Conservation (phyloP, 2,329 filamentous ascomycete genomes). For the Beauveria scarabaeidicola region DNA sequence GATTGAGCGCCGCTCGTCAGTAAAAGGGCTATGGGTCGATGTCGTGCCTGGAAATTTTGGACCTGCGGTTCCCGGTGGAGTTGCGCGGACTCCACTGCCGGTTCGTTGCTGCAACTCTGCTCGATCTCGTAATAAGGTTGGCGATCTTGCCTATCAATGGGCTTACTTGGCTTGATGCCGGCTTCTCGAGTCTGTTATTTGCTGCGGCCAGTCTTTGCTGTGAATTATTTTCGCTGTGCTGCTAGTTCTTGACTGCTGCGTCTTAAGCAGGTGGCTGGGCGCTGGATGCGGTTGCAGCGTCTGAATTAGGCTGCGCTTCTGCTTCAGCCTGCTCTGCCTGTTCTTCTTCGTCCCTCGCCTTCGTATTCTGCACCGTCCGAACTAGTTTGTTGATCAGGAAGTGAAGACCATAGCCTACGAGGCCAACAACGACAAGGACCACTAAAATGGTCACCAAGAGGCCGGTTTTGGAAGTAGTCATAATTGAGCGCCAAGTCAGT, state of each 20-base stretch:
- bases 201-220: neutral
- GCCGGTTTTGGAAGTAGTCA: constrained; percentile 5
- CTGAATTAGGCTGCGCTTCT: neutral
- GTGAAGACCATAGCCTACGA: neutral
- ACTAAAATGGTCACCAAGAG: constrained; percentile 5
- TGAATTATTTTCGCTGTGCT: neutral
- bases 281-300: neutral
- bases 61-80: neutral
- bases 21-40: neutral
- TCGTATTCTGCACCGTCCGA: neutral
- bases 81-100: neutral
- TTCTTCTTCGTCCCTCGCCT: constrained; percentile 5
- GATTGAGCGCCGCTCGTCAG: neutral
- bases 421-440: neutral
- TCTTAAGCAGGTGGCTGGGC: neutral
- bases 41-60: constrained; percentile 8
- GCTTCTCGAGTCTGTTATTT: neutral
- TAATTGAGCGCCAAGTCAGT: neutral
- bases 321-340: neutral
- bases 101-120: neutral
- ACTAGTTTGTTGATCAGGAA: neutral
- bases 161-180: neutral
- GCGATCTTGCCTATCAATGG: neutral
- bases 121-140: neutral
- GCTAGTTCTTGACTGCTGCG: neutral